Base-by-base conservation (phyloP, 345 rosid genomes). In the Pistacia vera region DNA sequence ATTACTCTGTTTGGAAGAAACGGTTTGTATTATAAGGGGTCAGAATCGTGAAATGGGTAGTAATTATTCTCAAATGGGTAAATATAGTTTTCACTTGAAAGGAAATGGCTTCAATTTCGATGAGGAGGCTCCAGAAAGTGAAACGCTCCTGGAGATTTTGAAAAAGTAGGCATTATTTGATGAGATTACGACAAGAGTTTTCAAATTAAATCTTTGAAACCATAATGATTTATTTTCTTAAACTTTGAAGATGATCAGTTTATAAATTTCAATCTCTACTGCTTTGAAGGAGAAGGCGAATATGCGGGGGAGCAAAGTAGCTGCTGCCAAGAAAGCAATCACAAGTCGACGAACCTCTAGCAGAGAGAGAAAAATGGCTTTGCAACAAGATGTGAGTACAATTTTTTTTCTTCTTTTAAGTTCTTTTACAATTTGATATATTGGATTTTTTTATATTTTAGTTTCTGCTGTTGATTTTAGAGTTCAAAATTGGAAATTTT, bases 371-470 rank as follows among this genome's bases (percentile, higher is more conserved):
- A 89, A 87, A 83, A 66, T 84, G 74, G 85, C 97, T 51, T 79
- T 95, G 77, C 87, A 87, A 56, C 90, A 88, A 86, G 97, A 95
- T 88, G 98, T 95, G 85, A 10, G n/a, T 14, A 52, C 56, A 14
- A 56, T 22, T 46, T 70, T 63, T 17, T 63, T 44, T 54, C 28
- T 20, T 5, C 28, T 14, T 22, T 54, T 18, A 18, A 57, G 46
- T 79, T 56, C 56, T 22, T 16, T 3, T 63, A 54, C 30, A 33
- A 17, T 51, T 70, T 70, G 2, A 36, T 63, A 20, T 44, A 56
- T 78, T 10, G 35, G 44, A 18, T 22, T 60, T 28, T 9, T 22
- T 62, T 73, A 56, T 68, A 2, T 17, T 71, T 9, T 41, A 5
- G 30, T 63, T 63, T 41, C 66, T 77, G 51, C 22, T 60, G 20